phyloP scores from a whole-genome alignment of 139 green algal species.

The Chlamydomonas eustigma region DNA sequence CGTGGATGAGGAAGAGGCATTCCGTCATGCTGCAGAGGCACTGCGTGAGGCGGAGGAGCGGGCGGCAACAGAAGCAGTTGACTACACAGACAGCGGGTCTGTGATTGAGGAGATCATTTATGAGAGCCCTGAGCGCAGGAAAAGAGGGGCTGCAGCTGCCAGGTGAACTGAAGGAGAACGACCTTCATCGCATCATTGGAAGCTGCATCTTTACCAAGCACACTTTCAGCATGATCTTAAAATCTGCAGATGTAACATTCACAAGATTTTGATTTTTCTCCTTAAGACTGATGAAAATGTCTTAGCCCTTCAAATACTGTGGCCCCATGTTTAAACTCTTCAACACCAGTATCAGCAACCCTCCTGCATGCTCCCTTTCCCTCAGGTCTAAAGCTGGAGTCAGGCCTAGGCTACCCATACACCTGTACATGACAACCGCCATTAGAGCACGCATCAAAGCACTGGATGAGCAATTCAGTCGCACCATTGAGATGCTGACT shows the following conservation, averaged over 20 bases:
- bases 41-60: conserved; percentile 4
- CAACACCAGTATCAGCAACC: no score
- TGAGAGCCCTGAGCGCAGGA: conserved; percentile 3
- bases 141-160: not conserved
- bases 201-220: not conserved
- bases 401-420: conserved; percentile 28
- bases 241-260: no score
- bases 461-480: conserved; percentile 18
- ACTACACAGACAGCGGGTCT: conserved; percentile 20
- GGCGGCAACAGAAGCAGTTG: not conserved
- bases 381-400: not conserved
- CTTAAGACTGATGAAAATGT: not conserved
- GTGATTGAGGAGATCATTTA: conserved; percentile 24
- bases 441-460: conserved; percentile 18
- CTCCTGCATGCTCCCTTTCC: no score
- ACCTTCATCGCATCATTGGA: not conserved
- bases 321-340: no score
- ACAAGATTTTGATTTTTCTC: no score
- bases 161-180: not conserved
- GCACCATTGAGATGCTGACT: conserved; percentile 21
- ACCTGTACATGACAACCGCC: conserved; percentile 34
- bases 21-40: conserved; percentile 3
- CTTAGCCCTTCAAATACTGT: no score
- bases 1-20: conserved; percentile 28
- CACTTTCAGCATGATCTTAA: not conserved